Percentiles rank a stretch among this genome's conserved stretches.
These are phyloP conservation scores for Candida sakaeoensis DNA, from an alignment of 805 yeast genomes.

Conservation along the genomic window DNA sequence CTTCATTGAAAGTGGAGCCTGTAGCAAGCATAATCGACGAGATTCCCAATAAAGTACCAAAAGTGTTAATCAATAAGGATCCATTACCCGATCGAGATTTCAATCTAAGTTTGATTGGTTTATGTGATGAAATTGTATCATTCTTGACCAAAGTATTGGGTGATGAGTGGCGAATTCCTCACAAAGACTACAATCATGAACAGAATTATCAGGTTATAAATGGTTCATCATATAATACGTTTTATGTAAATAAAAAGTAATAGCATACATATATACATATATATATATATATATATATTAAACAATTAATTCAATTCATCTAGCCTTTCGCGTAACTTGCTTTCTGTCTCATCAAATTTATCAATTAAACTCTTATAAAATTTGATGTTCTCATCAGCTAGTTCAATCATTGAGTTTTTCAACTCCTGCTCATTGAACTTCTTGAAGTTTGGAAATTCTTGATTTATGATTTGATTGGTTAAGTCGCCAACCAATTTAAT, in stretches of 20 bases:
- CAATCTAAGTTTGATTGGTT: constrained; percentile 37
- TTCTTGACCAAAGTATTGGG: constrained; percentile 30
- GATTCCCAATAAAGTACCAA: constrained; percentile 33
- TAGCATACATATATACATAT: not conserved
- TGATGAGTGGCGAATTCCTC: constrained; percentile 30
- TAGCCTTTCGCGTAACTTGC: constrained; percentile 21
- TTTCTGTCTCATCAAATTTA: constrained; percentile 64
- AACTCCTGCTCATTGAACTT: constrained; percentile 74
- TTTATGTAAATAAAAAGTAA: constrained; percentile 1
- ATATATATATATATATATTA: not conserved
- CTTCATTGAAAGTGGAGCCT: constrained; percentile 68
- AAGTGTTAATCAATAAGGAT: constrained; percentile 37
- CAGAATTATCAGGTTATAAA: constrained; percentile 1
- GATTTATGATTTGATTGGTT: constrained; percentile 44
- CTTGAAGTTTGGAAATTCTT: constrained; percentile 67
- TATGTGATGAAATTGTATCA: constrained; percentile 38
- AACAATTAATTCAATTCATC: constrained; percentile 16
- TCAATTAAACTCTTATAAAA: constrained; percentile 67
- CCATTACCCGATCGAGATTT: constrained; percentile 26
- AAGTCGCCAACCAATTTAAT: constrained; percentile 43
- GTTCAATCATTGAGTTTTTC: constrained; percentile 61
- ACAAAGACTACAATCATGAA: constrained; percentile 10
- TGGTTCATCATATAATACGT: constrained; percentile 1
- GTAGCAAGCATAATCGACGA: constrained; percentile 38
- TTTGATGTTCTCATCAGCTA: constrained; percentile 72